Base-by-base conservation (phyloP, 2,329 filamentous ascomycete species). In the Penicillium capsulatum region DNA sequence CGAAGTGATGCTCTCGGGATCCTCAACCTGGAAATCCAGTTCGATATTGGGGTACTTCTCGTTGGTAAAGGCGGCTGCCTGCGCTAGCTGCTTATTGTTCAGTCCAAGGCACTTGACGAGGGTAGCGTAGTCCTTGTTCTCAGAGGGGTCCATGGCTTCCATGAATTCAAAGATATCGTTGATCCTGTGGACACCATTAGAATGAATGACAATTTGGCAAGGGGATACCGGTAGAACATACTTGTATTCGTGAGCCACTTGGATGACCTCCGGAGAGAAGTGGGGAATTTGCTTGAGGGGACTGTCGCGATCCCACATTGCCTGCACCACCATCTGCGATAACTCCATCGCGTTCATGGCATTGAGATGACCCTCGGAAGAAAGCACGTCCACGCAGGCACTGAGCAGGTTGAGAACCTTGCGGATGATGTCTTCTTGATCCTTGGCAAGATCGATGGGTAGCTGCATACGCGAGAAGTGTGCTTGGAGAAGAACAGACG, bases 271-370 rank as follows among this genome's bases (percentile, higher is more conserved):
- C 26, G 83, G 79, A 11, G 83, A 80, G 64, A 97, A 97, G 70
- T 97, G 88, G 53, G 92, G 92, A 59, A 98, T 96, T 67, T 98
- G 92, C 72, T 96, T 96, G 52, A 98, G 76, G 27, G 92, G 90
- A 57, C 86, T 94, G 65, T 98, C 92, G 42, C 90, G 85, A 68
- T 98, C 91, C 92, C 92, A 98, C 87, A 97, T 95, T 34, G 85
- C 90, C 69, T 98, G 92, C 3, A 98, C 90, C 37, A 94, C 87
- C 92, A 98, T 98, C 63, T 98, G 92, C 9, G 87, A 94, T 79
- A 98, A 88, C 65, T 98, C 92, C 91, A 98, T 98, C 17, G 92
- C 92, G 57, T 84, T 90, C 83, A 96, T 94, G 44, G 92, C 91
- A 61, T 98, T 98, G 47, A 98, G 76, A 57, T 96, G 88, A 10